Percentiles rank a stretch among this genome's conserved stretches.
These are phyloP conservation scores for Debaryomyces subglobosus DNA, from an alignment of 1,139 yeast genomes.

Conservation along the genomic window DNA sequence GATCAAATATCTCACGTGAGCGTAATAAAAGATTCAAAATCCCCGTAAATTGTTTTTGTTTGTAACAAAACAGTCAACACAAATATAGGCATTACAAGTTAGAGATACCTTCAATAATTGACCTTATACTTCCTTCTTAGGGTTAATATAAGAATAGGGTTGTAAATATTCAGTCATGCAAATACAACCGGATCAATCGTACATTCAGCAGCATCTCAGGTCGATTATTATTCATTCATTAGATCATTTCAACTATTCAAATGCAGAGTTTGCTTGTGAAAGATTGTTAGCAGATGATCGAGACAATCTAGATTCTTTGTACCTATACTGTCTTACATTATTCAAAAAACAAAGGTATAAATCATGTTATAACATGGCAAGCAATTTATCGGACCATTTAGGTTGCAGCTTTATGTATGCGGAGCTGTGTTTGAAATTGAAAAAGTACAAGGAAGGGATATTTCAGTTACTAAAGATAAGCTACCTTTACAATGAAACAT, in stretches of 20 bases:
- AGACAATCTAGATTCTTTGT: slow-evolving; percentile 54
- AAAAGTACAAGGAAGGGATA: slow-evolving; percentile 65
- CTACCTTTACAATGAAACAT: slow-evolving; percentile 40
- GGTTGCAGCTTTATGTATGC: slow-evolving; percentile 78
- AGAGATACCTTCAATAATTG: not conserved
- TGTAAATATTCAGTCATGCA: slow-evolving; percentile 11
- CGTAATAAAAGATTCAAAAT: slow-evolving; percentile 1
- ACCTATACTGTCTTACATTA: slow-evolving; percentile 66
- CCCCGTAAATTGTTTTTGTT: slow-evolving; percentile 8
- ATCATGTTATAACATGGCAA: slow-evolving; percentile 58
- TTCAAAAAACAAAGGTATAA: slow-evolving; percentile 58
- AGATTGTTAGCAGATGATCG: slow-evolving; percentile 63
- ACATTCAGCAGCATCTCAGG: slow-evolving; percentile 48
- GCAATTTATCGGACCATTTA: slow-evolving; percentile 48
- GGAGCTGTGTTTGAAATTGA: slow-evolving; percentile 60
- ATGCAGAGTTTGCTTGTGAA: slow-evolving; percentile 84
- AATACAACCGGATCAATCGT: slow-evolving; percentile 24
- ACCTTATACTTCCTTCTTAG: not conserved
- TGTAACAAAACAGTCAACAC: slow-evolving; percentile 7
- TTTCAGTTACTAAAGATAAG: slow-evolving; percentile 47
- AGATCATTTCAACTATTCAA: slow-evolving; percentile 67
- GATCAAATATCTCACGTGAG: not conserved
- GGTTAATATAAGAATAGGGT: slow-evolving; percentile 3
- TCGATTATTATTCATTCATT: slow-evolving; percentile 67
- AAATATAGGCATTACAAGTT: not conserved